Evolutionary conservation across 1,284 basidiomycete genomes (phyloP), one percentile per base, ranked within the genome.

Genomic region (Trametes pubescens): DNA sequence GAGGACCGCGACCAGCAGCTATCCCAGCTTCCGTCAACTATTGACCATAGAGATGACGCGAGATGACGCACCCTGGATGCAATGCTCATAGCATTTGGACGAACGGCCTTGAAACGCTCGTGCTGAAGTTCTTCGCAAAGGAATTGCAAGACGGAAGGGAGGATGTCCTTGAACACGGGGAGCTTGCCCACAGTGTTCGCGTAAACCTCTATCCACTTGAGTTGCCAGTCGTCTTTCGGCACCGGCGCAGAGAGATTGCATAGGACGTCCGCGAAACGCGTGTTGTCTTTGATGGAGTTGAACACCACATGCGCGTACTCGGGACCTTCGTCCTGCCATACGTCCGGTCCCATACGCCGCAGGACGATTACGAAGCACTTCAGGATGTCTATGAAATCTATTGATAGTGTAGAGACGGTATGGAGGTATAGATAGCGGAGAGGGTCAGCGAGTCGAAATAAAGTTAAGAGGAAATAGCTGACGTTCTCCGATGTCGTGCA

Each of bases 231-330:
- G 21, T 71, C 71, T 37, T 69, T 67, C 21, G 68, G 61, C 6
- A 61, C 57, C 10, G 59, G 65, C 0, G 59, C 46, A 18, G 64
- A 54, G 4, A 77, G 79, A 52, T 81, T 79, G 55, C 64, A 62
- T 7, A 94, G 71, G 26, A 87, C 73, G 21, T 81, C 74, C 43
- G 81, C 74, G 71, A 89, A 93, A 1, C 84, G 82, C 0, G 83
- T 73, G 72, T 95, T 96, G 71, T 92, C 89, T 75, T 91, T 93
- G 71, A 96, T 85, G n/a, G 90, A 85, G 68, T 91, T 92, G 71
- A 95, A 90, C 1, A 94, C 83, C 44, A 91, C 83, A 66, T 89
- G 85, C 1, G 94, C 89, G 72, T 86, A 92, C 69, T 91, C 88
- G 21, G 82, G 76, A 1, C 80, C 79, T 73, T 93, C 89, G 43